Evolutionary conservation across 2,329 filamentous ascomycete genomes (phyloP).

Genomic region (Bretziella fagacearum): DNA sequence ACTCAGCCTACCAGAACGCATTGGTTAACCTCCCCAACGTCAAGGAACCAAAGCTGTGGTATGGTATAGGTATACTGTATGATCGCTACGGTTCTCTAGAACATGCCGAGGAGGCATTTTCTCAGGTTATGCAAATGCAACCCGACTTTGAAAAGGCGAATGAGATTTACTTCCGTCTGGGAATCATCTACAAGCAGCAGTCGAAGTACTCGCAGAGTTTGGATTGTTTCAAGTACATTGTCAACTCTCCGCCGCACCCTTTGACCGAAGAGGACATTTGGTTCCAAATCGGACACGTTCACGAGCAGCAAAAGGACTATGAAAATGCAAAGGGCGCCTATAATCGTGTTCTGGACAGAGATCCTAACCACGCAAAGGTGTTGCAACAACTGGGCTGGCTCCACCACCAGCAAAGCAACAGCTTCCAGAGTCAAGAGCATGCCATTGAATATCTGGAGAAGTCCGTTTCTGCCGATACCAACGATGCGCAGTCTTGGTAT

Average conservation of each 20-base stretch:
- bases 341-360: conserved; percentile 78
- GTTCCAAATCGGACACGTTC: conserved; percentile 98
- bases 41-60: conserved; percentile 93
- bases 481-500: conserved; percentile 96
- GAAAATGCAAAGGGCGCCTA: conserved; percentile 88
- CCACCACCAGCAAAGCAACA: conserved; percentile 87
- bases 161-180: conserved; percentile 94
- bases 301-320: conserved; percentile 99
- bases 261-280: conserved; percentile 96
- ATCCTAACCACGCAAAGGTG: conserved; percentile 94
- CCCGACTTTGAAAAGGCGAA: conserved; percentile 97
- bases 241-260: conserved; percentile 77
- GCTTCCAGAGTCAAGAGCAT: conserved; percentile 81
- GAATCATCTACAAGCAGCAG: conserved; percentile 99
- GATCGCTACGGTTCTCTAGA: conserved; percentile 92
- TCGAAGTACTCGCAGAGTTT: conserved; percentile 84
- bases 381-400: conserved; percentile 95
- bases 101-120: conserved; percentile 95
- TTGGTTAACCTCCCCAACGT: conserved; percentile 72
- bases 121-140: conserved; percentile 97
- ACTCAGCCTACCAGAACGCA: conserved; percentile 90
- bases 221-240: conserved; percentile 97
- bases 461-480: conserved; percentile 84
- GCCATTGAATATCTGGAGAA: conserved; percentile 96
- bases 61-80: conserved; percentile 94